Base-by-base conservation (phyloP, 768 basidiomycete genomes). In the Royoungia palumana region DNA sequence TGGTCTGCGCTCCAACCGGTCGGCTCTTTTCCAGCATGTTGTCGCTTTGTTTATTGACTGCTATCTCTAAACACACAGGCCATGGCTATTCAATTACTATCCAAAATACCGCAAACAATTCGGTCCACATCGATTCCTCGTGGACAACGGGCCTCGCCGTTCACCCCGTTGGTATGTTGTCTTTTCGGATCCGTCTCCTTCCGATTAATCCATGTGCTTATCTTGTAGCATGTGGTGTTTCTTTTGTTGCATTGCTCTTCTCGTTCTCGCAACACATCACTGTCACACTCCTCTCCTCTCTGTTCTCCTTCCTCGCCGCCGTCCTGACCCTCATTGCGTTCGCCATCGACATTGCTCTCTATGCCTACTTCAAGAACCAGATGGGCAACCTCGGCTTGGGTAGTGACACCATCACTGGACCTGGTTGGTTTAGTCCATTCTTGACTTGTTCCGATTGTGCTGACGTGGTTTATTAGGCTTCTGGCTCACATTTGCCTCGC, bases 141-240 rank as follows among this genome's bases (percentile, higher is more conserved):
- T 87, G 85, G 82, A 91, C 88, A 7, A 78, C 79, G 34, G 88
- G 86, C 5, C 76, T 90, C 7, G 85, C 80, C 3, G 72, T 88
- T 22, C 86, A 88, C 55, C 87, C 88, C 14, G 79, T 88, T 44
- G 87, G 88, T 87, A 55, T 42, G 82, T 70, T 14, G 12, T 19
- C 41, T 30, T 35, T 27, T 14, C 14, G 16, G 37, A 40, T 19
- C 28, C 1, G 10, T 22, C 12, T 24, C 41, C 16, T 30, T 34
- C 16, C 1, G 25, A 24, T 37, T 44, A 20, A 54, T 13, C 46
- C 56, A 50, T 42, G 32, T 51, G 47, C 14, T 6, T 10, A 19
- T 17, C 17, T 20, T 21, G 41, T 53, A 76, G 77, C 78, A 8
- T 58, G 73, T 16, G 83, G 71, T 20, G 74, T 82, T 32, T 77